Base-by-base conservation (phyloP, 768 basidiomycete species). In the Xerocomellus amylosporus region DNA sequence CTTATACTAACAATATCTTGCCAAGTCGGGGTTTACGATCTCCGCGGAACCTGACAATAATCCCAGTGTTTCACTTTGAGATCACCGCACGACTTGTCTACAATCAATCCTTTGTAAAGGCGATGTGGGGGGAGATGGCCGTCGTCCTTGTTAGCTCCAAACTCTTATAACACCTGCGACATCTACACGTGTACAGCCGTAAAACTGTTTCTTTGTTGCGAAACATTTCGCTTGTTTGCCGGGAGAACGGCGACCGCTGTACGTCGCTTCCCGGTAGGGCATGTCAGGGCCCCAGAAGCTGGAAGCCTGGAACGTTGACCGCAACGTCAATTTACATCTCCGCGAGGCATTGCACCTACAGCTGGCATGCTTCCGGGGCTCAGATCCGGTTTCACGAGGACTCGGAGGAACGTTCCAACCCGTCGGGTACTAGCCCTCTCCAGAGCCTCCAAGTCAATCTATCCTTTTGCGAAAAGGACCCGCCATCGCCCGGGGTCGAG, bases 1-100 rank as follows among this genome's bases (percentile, higher is more conserved):
- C 58, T 59, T 59, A 60, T 59, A 44, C 38, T 4, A 8, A 13
- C 20, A 20, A 22, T 20, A 20, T 8, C 31, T 39, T 30, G 49
- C 44, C 24, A 42, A 33, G 36, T 31, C 26, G 8, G 41, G 6
- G 38, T 40, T 38, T 37, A 53, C 36, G 49, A 47, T 59, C 56
- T 47, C 57, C 49, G 49, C 58, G 34, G 50, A 49, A 24, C 30
- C 30, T 15, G 24, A 58, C 49, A 55, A 60, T 31, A 46, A 50
- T 9, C 15, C n/a, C n/a, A 48, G 8, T 51, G 59, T 60, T 51
- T 60, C 58, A 58, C 20, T 49, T 26, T 56, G 51, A 46, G 41
- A 54, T 26, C 17, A 30, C 5, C 4, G 26, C 26, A 28, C n/a
- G 13, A 12, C 31, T 13, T 31, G 31, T 31, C 20, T 24, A n/a